Conservation (phyloP, 352 stramenopile genomes). For the Phytophthora parvispora region DNA sequence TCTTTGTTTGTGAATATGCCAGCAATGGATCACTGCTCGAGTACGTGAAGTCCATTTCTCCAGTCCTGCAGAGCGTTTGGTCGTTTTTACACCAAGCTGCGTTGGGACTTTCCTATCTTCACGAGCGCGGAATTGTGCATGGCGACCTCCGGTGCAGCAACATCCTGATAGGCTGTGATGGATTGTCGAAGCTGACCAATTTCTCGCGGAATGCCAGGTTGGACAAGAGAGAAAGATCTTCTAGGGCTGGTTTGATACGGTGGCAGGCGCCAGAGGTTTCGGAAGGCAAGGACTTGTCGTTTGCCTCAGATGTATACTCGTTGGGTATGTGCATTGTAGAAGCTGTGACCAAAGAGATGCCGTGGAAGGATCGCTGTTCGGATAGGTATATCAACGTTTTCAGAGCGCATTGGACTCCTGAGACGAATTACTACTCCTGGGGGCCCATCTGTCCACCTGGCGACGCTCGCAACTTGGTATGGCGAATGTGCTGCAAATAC, state of each 20-base stretch:
- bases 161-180: slow-evolving; percentile 33
- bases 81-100: slow-evolving; percentile 12
- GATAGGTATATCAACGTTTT: no score
- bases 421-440: no score
- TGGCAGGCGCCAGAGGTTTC: slow-evolving; percentile 20
- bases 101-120: slow-evolving; percentile 11
- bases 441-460: background rate
- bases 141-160: slow-evolving; percentile 39
- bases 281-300: background rate
- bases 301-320: slow-evolving; percentile 19
- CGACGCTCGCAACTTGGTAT: background rate
- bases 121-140: slow-evolving; percentile 21
- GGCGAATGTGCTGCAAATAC: slow-evolving; percentile 8
- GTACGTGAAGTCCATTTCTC: background rate
- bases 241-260: background rate
- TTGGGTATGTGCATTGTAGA: slow-evolving; percentile 30
- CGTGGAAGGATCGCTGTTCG: background rate
- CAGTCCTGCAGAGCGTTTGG: background rate
- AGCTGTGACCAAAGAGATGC: slow-evolving; percentile 7
- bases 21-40: slow-evolving; percentile 9
- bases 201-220: slow-evolving; percentile 26
- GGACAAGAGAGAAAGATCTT: background rate
- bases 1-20: slow-evolving; percentile 21
- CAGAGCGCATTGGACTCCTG: no score
- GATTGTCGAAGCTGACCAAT: slow-evolving; percentile 30